Percentiles rank a stretch among this genome's conserved stretches.
Conservation (phyloP, 2,329 filamentous ascomycete genomes). For the Aspergillus hiratsukae region DNA sequence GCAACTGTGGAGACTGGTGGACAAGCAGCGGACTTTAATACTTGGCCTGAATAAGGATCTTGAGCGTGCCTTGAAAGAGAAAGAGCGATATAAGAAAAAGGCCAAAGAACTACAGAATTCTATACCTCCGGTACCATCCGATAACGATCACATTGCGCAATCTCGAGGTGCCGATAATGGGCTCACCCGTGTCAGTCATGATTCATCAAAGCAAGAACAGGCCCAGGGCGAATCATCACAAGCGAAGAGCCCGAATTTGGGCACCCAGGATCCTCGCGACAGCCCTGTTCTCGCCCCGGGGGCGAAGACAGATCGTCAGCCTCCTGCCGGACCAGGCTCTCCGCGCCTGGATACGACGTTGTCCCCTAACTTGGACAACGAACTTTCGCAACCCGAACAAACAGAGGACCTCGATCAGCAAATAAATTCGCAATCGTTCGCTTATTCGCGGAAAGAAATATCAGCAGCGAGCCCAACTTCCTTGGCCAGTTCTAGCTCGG, state of each 20-base stretch:
- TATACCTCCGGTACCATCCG: slow-evolving; percentile 35
- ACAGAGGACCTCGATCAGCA: background rate
- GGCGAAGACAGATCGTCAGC: background rate
- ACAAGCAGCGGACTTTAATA: slow-evolving; percentile 94
- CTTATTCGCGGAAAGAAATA: slow-evolving; percentile 12
- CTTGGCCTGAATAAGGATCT: slow-evolving; percentile 91
- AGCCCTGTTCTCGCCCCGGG: background rate
- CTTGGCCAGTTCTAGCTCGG: slow-evolving; percentile 18
- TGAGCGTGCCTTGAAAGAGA: slow-evolving; percentile 85
- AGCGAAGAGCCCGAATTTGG: background rate
- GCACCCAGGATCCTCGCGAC: slow-evolving; percentile 2
- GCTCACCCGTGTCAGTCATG: background rate
- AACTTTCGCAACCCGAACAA: background rate
- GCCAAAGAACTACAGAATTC: slow-evolving; percentile 67
- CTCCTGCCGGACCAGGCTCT: background rate
- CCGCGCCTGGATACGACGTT: background rate
- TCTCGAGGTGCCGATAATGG: slow-evolving; percentile 11
- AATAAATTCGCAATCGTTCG: slow-evolving; percentile 5
- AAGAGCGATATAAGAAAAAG: slow-evolving; percentile 88
- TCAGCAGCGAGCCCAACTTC: slow-evolving; percentile 15
- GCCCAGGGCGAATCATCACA: background rate
- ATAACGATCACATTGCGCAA: slow-evolving; percentile 8
- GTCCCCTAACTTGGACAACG: background rate
- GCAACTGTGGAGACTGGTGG: slow-evolving; percentile 90
- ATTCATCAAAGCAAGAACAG: background rate